phyloP scores from a whole-genome alignment of 352 stramenopile species.

The Pythium scleroteichum region DNA sequence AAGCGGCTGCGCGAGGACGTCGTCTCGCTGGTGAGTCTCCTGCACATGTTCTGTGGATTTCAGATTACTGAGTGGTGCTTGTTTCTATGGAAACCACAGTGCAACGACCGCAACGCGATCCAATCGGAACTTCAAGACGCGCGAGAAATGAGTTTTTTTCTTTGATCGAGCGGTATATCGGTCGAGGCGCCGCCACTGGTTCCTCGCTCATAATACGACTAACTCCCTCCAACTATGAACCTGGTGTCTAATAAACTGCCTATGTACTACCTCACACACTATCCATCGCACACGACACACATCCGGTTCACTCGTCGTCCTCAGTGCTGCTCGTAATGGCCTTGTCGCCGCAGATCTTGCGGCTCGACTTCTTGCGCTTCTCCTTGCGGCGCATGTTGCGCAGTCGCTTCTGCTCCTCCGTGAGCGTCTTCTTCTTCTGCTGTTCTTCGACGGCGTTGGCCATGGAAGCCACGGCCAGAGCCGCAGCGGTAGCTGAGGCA shows the following conservation, averaged over 20 bases:
- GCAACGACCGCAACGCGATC: conserved; percentile 52
- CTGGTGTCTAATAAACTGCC: conserved; percentile 15
- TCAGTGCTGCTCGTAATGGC: conserved; percentile 27
- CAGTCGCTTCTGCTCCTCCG: conserved; percentile 60
- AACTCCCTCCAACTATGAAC: conserved; percentile 7
- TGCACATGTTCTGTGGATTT: background rate
- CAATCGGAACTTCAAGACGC: conserved; percentile 59
- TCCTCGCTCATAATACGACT: background rate
- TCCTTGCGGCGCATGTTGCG: conserved; percentile 76
- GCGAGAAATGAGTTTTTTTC: conserved; percentile 52
- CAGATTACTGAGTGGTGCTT: background rate
- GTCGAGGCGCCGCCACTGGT: background rate
- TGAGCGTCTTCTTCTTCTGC: conserved; percentile 36
- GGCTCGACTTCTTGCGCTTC: conserved; percentile 64
- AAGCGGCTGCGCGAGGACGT: conserved; percentile 56
- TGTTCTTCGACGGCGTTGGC: conserved; percentile 9
- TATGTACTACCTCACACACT: background rate
- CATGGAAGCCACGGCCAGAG: conserved; percentile 10
- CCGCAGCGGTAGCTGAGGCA: background rate
- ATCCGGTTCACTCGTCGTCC: conserved; percentile 24
- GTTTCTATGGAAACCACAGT: conserved; percentile 33
- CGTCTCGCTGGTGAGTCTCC: conserved; percentile 39
- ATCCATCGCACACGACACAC: background rate
- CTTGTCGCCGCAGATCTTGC: conserved; percentile 44
- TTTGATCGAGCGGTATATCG: conserved; percentile 23